Evolutionary conservation across 768 basidiomycete species (phyloP), one percentile per base, ranked within the genome.

Genomic region (Tricholoma sp.): DNA sequence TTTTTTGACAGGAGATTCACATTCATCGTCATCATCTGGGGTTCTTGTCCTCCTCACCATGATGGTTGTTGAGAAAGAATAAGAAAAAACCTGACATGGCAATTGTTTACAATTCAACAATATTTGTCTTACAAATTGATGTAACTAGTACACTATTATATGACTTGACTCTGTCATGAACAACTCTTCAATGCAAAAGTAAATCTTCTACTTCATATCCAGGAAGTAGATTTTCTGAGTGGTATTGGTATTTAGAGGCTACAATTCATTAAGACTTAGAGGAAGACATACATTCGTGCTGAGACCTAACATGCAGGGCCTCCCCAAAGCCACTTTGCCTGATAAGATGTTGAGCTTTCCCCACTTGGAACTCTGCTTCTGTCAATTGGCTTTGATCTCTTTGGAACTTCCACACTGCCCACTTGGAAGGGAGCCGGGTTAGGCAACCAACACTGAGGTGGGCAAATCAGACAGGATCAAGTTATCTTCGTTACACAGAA

Each of bases 31-130:
- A 47, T 47, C 45, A 47, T 47, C 45, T 7, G 5, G 45, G 45
- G 45, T 22, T 47, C 45, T 47, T 47, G 45, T 14, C 45, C 45
- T 47, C 45, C 24, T 47, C 22, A 2, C 45, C 45, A 47, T 47
- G 45, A 47, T 47, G 29, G 45, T 47, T 47, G 45, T 12, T 47
- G 45, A 47, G 45, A 27, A 7, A 10, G 22, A 47, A 47, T 47
- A 47, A 47, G 45, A 43, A 34, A 34, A 46, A 46, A 46, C 11
- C 45, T 46, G 22, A 46, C 10, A 8, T 24, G 24, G 11, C 24
- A 47, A 47, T 47, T 47, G 45, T 47, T 47, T 47, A 47, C 45
- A 47, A n/a, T 47, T 27, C 22, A 47, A 47, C 45, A 47, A 47
- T 19, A 47, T 47, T 47, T 47, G 45, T 47, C 24, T 47, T 47